Base-by-base conservation (phyloP, 352 stramenopile genomes). In the Globisporangium alternatum region DNA sequence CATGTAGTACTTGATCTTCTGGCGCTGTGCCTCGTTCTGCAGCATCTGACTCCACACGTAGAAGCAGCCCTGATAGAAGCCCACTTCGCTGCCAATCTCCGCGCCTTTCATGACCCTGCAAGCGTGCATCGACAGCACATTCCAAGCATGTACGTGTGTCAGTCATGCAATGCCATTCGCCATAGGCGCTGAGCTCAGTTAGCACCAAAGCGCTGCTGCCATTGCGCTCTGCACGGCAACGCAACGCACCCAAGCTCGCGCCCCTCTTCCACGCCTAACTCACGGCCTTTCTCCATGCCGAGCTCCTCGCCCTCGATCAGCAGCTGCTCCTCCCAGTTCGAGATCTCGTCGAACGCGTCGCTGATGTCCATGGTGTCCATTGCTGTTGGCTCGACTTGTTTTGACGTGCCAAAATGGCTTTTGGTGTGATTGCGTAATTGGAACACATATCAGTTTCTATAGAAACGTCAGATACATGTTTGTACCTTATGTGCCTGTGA, bases 61-160 rank as follows among this genome's bases (percentile, higher is more conserved):
- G 66, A 83, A 88, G 68, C 86, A 94, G 28, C 86, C 86, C 43
- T 86, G 78, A 62, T 95, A 95, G 65, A 95, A 95, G 0, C 86
- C 86, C 48, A 93, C 57, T 62, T 95, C 86, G n/a, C 78, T 84
- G 33, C 86, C 86, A 39, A 95, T 88, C 72, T 95, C 86, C 2
- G 78, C 83, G 41, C 86, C 86, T 69, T 95, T 95, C 61, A 88
- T 75, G 31, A 86, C 61, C 10, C 85, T 93, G 64, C 39, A 43
- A 1, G 0, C 31, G 12, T 4, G 21, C 8, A 45, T 25, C 62
- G 48, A 49, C 25, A 45, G 15, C 56, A 28, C 25, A 28, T 28
- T 28, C 25, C 25, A 62, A 56, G 39, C 37, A 45, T 19, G 17
- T 22, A 54, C 17, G 6, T 55, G 13, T 22, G 37, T 25, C 7